A percentile compares a stretch with the other conserved stretches of the same genome.
phyloP scores from a whole-genome alignment of 371 early-diverging fungal genomes.

The Mortierella sp. region DNA sequence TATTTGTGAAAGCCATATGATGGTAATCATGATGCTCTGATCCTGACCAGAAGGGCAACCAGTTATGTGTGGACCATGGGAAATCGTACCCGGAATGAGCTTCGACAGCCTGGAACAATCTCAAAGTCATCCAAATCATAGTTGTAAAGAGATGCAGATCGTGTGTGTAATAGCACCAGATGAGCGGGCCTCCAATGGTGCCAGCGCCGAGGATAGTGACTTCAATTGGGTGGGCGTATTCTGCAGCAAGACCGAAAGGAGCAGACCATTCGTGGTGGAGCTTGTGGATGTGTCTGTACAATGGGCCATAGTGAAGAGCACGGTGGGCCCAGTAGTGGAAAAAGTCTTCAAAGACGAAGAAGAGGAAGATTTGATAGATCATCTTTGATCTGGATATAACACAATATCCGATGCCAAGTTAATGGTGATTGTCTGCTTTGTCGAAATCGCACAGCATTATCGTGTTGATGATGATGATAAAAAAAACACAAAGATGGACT shows the following conservation, averaged over 20 bases:
- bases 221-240: conserved; percentile 89
- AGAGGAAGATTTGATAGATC: conserved; percentile 71
- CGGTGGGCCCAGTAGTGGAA: conserved; percentile 89
- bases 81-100: conserved; percentile 96
- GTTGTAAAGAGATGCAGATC: conserved; percentile 84
- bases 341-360: conserved; percentile 85
- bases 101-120: conserved; percentile 88
- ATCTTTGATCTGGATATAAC: conserved; percentile 18
- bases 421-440: background rate
- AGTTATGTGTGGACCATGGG: conserved; percentile 87
- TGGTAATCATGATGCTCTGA: conserved; percentile 90
- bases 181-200: conserved; percentile 79
- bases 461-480: background rate
- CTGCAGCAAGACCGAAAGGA: conserved; percentile 89
- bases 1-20: conserved; percentile 84
- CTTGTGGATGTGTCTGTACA: conserved; percentile 94
- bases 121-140: conserved; percentile 81
- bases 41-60: conserved; percentile 84
- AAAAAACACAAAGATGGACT: conserved; percentile 27
- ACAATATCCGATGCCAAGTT: background rate
- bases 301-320: conserved; percentile 85
- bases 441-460: too few species aligned
- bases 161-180: conserved; percentile 69
- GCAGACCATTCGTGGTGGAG: conserved; percentile 93
- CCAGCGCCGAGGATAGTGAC: conserved; percentile 81